A percentile compares a stretch with the other conserved stretches of the same genome.
Evolutionary conservation across 371 early-diverging fungal species (phyloP).

Genomic region (Zancudomyces culisetae): DNA sequence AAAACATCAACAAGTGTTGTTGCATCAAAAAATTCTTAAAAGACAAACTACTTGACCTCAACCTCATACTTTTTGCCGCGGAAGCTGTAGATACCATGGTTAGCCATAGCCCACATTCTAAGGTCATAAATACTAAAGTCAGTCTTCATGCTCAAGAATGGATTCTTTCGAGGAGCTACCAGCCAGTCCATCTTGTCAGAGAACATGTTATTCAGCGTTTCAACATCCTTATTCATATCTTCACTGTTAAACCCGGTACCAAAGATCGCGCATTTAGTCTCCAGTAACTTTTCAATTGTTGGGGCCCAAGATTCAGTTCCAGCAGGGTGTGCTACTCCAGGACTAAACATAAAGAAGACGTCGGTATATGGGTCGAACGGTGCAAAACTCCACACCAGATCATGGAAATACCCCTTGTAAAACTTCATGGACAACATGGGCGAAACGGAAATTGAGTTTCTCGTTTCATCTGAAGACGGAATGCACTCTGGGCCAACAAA

Average conservation of each 20-base stretch:
- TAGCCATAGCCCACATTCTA: conserved; percentile 49
- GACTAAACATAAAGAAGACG: conserved; percentile 62
- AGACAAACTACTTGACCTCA: conserved; percentile 13
- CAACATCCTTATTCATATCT: conserved; percentile 42
- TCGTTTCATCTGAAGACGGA: conserved; percentile 27
- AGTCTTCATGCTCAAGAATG: conserved; percentile 49
- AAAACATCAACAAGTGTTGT: too few species aligned
- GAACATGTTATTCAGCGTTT: conserved; percentile 37
- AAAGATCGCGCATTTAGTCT: conserved; percentile 66
- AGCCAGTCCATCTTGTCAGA: conserved; percentile 47
- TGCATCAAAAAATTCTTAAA: too few species aligned
- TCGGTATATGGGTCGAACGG: conserved; percentile 67
- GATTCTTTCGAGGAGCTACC: conserved; percentile 45
- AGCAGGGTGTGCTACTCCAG: conserved; percentile 47
- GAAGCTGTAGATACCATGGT: conserved; percentile 67
- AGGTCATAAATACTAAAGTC: conserved; percentile 56
- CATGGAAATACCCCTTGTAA: conserved; percentile 27
- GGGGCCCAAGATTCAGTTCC: conserved; percentile 49
- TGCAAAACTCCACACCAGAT: conserved; percentile 26
- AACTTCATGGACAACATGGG: conserved; percentile 19
- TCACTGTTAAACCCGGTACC: conserved; percentile 54
- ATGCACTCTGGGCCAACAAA: conserved; percentile 67
- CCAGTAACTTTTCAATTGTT: conserved; percentile 43
- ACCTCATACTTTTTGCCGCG: conserved; percentile 73
- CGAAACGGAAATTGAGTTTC: conserved; percentile 21